Conservation (phyloP, 108 stramenopile genomes). For the Cyclotella sp. region DNA sequence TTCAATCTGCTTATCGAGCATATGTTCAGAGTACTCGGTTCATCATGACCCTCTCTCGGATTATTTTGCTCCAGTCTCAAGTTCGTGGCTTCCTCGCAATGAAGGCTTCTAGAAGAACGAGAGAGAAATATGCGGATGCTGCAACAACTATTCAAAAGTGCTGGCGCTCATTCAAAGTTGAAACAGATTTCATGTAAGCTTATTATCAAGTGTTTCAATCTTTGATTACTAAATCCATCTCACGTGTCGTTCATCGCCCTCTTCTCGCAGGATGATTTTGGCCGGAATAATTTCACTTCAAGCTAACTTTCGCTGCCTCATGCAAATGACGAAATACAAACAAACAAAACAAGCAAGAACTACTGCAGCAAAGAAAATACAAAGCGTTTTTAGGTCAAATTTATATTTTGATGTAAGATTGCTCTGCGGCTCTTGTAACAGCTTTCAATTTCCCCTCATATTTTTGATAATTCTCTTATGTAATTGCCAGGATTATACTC, state of each 20-base stretch:
- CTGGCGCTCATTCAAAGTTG: slow-evolving; percentile 19
- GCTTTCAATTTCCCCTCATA: not conserved
- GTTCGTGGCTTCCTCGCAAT: not conserved
- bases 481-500: slow-evolving; percentile 11
- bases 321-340: not conserved
- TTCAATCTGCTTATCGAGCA: slow-evolving; percentile 20
- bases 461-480: not conserved
- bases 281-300: slow-evolving; percentile 14
- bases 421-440: not conserved
- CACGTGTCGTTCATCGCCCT: not conserved
- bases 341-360: not conserved
- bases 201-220: not conserved
- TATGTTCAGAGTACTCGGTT: not conserved
- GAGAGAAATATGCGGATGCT: not conserved
- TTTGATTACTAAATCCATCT: not conserved
- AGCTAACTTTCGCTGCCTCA: slow-evolving; percentile 3
- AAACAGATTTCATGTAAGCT: slow-evolving; percentile 17
- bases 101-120: not conserved
- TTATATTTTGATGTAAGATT: slow-evolving; percentile 16
- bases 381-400: slow-evolving; percentile 4
- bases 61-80: slow-evolving; percentile 15
- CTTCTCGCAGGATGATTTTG: slow-evolving; percentile 1
- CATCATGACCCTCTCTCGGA: slow-evolving; percentile 15
- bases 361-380: slow-evolving; percentile 14
- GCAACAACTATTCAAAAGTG: slow-evolving; percentile 8